Base-by-base conservation (phyloP, 2,329 filamentous ascomycete species). In the Colletotrichum plurivorum region DNA sequence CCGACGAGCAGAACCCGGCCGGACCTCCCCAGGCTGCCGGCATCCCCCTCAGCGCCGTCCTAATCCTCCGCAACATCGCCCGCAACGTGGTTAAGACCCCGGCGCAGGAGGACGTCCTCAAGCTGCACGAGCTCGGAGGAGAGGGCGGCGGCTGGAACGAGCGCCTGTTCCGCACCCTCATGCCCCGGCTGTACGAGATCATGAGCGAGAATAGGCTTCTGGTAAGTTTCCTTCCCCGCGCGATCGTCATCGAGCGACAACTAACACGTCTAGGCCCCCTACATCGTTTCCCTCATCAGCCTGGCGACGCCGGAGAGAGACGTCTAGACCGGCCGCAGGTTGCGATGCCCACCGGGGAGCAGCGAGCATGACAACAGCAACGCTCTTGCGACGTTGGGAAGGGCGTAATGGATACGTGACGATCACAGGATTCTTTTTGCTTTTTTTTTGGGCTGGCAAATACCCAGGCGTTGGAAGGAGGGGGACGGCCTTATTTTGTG, bases 21-120 rank as follows among this genome's bases (percentile, higher is more conserved):
- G 84, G 84, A 9, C 81, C 85, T 5, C 82, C 85, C 2, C 88
- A 94, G 75, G 91, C 93, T 2, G 92, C 91, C 1, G 93, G 93
- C 5, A 90, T 95, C 43, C 92, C 93, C n/a, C 84, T 95, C 7
- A 93, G 92, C 63, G 92, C 92, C 2, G 90, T 92, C 15, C 84
- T 95, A 31, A 92, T 96, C 43, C 85, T 96, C 53, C 88, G 93
- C 36, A 96, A 96, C 76, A 89, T 96, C 70, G 93, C 93, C 13
- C 87, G 85, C 72, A 93, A 92, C 74, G 83, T 90, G 18, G 81
- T 85, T 74, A 90, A 90, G 83, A 90, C 88, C 9, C 85, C 88
- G 59, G 83, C 85, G 1, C 85, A 90, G 74, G 87, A 89, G 72
- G 82, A 83, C 74, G 78, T 88, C 3, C 73, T 85, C 55, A 87